Evolutionary conservation across 805 yeast species (phyloP), one percentile per base, ranked within the genome.

Genomic region (Saturnispora besseyi): DNA sequence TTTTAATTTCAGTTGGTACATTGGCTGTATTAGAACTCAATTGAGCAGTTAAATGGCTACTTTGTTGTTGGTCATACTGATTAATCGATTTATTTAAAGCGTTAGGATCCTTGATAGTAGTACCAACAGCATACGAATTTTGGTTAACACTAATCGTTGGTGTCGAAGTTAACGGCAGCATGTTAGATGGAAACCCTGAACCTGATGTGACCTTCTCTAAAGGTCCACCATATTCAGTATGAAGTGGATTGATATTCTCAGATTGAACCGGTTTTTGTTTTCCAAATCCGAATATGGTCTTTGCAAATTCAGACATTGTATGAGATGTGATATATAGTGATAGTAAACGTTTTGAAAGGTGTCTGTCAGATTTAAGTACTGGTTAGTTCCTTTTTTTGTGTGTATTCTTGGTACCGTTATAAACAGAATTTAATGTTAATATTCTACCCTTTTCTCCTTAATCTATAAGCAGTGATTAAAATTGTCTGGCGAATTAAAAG

Each of bases 131-230:
- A 64, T 79, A 74, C 2, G 83, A 75, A 51, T 74, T 75, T 53
- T 77, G 76, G 44, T 81, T 73, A 9, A 84, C 65, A 0, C 89
- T 89, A 2, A 86, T 83, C 2, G 91, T 82, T 18, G 90, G 86
- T 5, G 80, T 71, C 1, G 80, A 71, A 1, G 78, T 70, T 36
- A 71, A 71, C 54, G 78, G 69, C 49, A 77, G 51, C 55, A 68
- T 62, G n/a, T 59, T 64, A 11, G 62, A 50, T 6, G 70, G 70
- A 48, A 65, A 64, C 60, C 54, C 34, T n/a, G 53, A 45, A 24
- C 51, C 48, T 5, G 53, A 48, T 5, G 41, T 24, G 3, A 49
- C 48, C 32, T 53, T 51, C 21, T 41, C 41, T 12, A 54, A 24
- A 11, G 50, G 53, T 10, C 28, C 43, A 7, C 34, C 55, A 28